A percentile compares a stretch with the other conserved stretches of the same genome.
phyloP scores from a whole-genome alignment of 148 eudicot genomes.

The Chenopodium suecicum region DNA sequence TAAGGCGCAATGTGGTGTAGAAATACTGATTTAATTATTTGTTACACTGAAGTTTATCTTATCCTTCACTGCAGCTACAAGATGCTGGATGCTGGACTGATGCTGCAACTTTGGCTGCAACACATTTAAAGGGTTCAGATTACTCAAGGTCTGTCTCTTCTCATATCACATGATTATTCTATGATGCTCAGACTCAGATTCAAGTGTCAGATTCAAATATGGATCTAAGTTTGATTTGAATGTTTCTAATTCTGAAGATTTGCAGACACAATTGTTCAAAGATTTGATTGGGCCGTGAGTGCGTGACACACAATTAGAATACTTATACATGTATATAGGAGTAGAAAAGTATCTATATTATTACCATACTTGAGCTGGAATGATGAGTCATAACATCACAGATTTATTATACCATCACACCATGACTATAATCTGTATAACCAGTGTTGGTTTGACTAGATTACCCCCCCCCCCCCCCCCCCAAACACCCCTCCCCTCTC shows the following conservation, averaged over 20 bases:
- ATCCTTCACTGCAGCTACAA: conserved; percentile 64
- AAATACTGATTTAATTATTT: background rate
- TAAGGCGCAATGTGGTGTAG: background rate
- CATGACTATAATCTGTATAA: background rate
- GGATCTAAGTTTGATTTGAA: background rate
- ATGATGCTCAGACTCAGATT: background rate
- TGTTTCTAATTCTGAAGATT: background rate
- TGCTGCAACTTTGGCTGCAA: conserved; percentile 99
- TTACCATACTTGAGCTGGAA: background rate
- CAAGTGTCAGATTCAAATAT: background rate
- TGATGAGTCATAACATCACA: background rate
- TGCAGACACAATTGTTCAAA: background rate
- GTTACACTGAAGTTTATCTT: background rate
- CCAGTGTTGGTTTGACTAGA: background rate
- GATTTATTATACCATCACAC: background rate
- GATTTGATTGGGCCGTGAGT: background rate
- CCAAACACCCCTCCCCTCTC: background rate
- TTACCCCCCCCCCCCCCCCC: background rate
- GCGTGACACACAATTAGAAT: no score
- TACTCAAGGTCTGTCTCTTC: conserved; percentile 69
- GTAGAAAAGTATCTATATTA: background rate
- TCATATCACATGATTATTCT: background rate
- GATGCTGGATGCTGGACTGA: conserved; percentile 99
- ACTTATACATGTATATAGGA: background rate
- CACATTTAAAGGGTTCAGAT: conserved; percentile 94